Evolutionary conservation across 1,284 basidiomycete genomes (phyloP).

Genomic region (Porogramme epimiltina): DNA sequence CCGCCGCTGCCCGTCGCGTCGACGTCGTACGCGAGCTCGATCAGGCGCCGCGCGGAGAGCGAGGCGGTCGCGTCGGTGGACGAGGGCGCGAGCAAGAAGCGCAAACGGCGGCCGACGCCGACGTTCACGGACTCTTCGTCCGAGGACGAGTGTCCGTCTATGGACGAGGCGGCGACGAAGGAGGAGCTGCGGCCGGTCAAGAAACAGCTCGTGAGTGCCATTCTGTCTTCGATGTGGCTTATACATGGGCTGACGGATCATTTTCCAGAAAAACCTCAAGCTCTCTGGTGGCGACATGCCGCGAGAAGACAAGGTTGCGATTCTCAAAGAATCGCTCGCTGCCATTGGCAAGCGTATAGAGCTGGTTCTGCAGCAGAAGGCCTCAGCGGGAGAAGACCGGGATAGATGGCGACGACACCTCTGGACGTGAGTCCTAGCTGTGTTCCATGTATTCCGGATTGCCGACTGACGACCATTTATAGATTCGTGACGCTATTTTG

Average conservation of each 20-base stretch:
- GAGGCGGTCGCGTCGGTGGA: conserved; percentile 80
- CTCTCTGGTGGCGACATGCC: conserved; percentile 90
- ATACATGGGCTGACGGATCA: background rate
- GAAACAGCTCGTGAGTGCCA: conserved; percentile 89
- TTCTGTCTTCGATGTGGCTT: conserved; percentile 16
- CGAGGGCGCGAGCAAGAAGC: conserved; percentile 68
- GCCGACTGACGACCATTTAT: conserved; percentile 4
- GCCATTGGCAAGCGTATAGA: conserved; percentile 95
- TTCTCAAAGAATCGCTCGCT: conserved; percentile 93
- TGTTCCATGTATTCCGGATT: background rate
- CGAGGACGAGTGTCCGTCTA: conserved; percentile 86
- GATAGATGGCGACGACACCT: conserved; percentile 92
- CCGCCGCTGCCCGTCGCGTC: conserved; percentile 70
- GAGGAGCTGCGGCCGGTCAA: conserved; percentile 96
- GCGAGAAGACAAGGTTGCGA: conserved; percentile 92
- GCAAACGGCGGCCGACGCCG: conserved; percentile 86
- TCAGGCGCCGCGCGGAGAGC: conserved; percentile 78
- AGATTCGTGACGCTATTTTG: conserved; percentile 95
- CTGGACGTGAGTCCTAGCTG: conserved; percentile 79
- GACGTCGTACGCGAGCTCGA: conserved; percentile 56
- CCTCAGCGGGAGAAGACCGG: conserved; percentile 74
- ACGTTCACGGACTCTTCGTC: conserved; percentile 91
- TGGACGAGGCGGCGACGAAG: conserved; percentile 96
- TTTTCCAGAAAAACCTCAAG: conserved; percentile 89
- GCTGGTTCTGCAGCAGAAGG: conserved; percentile 76